Evolutionary conservation across 768 basidiomycete species (phyloP).

Genomic region (Suillus subluteus): DNA sequence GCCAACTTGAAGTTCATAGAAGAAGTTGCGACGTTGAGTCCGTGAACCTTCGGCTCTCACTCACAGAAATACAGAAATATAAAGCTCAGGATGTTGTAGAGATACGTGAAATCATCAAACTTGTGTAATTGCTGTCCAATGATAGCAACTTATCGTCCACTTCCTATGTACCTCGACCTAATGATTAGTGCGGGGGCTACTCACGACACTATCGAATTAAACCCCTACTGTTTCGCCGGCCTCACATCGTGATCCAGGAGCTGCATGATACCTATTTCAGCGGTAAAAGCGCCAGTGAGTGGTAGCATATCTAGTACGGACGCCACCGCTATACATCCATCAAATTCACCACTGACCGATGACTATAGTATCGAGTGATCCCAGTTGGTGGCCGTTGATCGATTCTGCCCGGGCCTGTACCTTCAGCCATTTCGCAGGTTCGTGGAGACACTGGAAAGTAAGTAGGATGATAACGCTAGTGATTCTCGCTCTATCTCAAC

Average conservation of each 20-base stretch:
- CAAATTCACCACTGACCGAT: background rate
- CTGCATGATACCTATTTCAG: background rate
- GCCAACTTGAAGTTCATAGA: slow-evolving; percentile 39
- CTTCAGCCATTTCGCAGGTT: background rate
- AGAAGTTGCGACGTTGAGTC: slow-evolving; percentile 26
- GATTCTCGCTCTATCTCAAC: background rate
- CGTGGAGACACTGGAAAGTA: background rate
- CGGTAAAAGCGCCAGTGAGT: background rate
- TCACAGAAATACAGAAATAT: background rate
- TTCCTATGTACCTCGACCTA: background rate
- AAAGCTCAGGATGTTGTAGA: background rate
- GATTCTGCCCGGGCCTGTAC: background rate
- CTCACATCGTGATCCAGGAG: background rate
- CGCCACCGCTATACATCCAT: background rate
- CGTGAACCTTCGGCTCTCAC: slow-evolving; percentile 15
- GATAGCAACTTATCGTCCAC: background rate
- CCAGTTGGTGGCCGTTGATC: background rate
- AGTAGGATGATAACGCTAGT: background rate
- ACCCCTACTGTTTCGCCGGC: background rate
- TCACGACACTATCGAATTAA: background rate
- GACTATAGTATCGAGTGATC: background rate
- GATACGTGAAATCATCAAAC: background rate
- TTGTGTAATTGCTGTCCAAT: background rate
- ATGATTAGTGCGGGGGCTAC: background rate
- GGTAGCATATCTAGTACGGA: background rate